Percentiles rank a stretch among this genome's conserved stretches.
Evolutionary conservation across 73 alveolate genomes (phyloP).

Genomic region (Breviolum minutum): DNA sequence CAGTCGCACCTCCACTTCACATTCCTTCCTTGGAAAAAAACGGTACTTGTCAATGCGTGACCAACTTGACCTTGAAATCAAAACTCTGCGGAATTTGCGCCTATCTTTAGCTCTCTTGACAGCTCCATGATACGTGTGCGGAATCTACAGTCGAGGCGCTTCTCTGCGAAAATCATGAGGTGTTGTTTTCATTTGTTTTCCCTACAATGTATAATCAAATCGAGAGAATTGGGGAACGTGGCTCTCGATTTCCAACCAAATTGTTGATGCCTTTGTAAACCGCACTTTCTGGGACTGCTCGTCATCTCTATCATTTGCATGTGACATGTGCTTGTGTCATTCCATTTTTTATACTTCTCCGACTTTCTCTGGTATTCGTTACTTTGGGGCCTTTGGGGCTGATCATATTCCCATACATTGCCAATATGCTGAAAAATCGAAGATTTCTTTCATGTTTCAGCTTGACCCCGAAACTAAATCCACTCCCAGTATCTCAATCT

Average conservation of each 20-base stretch:
- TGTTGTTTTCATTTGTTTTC: too few species aligned
- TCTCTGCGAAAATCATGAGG: too few species aligned
- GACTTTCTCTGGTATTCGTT: neutral
- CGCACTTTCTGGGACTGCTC: too few species aligned
- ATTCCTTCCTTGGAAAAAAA: neutral
- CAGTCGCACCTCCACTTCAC: constrained; percentile 20
- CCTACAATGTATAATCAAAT: too few species aligned
- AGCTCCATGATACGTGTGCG: neutral
- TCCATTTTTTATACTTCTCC: neutral
- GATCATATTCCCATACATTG: neutral
- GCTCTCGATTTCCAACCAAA: too few species aligned
- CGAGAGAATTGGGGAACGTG: too few species aligned
- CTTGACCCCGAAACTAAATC: neutral
- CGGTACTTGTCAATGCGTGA: neutral
- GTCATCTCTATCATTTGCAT: too few species aligned
- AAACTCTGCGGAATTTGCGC: too few species aligned
- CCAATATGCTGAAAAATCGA: neutral
- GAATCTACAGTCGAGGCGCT: neutral
- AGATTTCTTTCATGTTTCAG: neutral
- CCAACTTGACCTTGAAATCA: too few species aligned
- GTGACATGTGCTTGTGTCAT: too few species aligned
- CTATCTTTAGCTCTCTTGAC: neutral
- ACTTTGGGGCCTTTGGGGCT: neutral
- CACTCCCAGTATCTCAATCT: constrained; percentile 31
- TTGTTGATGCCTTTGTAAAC: too few species aligned